Conservation (phyloP, 1,284 basidiomycete genomes). For the Pisolithus thermaeus region DNA sequence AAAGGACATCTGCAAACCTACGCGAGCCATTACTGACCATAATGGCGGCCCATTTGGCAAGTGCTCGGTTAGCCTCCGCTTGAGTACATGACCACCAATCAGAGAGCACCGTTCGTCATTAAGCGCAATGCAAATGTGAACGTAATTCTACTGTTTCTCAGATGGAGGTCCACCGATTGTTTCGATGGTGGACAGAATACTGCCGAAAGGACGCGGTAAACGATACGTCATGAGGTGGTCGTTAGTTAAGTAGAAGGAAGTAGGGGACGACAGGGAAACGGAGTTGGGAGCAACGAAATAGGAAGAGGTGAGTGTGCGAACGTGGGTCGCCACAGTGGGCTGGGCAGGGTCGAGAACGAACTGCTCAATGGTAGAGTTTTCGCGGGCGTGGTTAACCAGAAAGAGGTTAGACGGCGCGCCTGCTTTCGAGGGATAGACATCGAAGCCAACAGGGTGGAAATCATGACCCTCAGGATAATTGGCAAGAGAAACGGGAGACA, state of each 20-base stretch:
- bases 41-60: too few relatives aligned
- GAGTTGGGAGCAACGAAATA: slow-evolving; percentile 60
- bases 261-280: slow-evolving; percentile 53
- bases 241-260: slow-evolving; percentile 62
- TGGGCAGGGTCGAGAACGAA: slow-evolving; percentile 45
- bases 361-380: slow-evolving; percentile 56
- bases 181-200: too few relatives aligned
- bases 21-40: too few relatives aligned
- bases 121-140: too few relatives aligned
- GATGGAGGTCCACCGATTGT: too few relatives aligned
- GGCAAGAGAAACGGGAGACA: slow-evolving; percentile 28
- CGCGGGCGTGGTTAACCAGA: slow-evolving; percentile 58
- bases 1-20: too few relatives aligned
- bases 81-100: too few relatives aligned
- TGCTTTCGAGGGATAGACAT: slow-evolving; percentile 39
- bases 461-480: slow-evolving; percentile 42
- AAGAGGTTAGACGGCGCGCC: slow-evolving; percentile 50
- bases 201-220: too few relatives aligned
- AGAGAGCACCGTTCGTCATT: too few relatives aligned
- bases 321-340: slow-evolving; percentile 38
- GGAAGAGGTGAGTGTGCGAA: slow-evolving; percentile 52
- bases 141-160: too few relatives aligned
- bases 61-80: too few relatives aligned
- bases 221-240: slow-evolving; percentile 66
- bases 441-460: slow-evolving; percentile 57